Conservation (phyloP, 768 basidiomycete species). For the Peribolospora baueri region DNA sequence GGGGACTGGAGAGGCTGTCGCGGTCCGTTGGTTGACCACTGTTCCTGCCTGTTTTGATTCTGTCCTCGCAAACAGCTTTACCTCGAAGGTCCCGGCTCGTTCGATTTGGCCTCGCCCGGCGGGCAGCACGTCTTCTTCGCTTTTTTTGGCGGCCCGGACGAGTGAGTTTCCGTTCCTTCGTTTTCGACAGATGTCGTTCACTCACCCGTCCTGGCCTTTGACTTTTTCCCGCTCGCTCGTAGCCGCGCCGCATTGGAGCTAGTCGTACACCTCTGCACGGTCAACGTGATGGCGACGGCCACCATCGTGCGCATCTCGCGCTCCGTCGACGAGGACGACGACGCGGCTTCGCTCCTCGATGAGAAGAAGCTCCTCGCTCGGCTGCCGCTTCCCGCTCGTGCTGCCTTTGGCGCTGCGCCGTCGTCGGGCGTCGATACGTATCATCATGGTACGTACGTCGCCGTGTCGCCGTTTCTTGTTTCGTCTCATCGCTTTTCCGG, state of each 20-base stretch:
- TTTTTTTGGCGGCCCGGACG: constrained; percentile 87
- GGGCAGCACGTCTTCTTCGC: constrained; percentile 53
- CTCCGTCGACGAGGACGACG: neutral
- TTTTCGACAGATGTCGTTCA: too few species aligned
- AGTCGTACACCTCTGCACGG: constrained; percentile 53
- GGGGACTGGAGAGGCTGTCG: constrained; percentile 43
- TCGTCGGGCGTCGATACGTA: constrained; percentile 1
- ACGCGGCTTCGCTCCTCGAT: neutral
- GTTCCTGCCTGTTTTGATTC: neutral
- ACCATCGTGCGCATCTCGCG: constrained; percentile 39
- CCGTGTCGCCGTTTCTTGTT: constrained; percentile 2
- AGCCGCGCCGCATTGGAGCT: constrained; percentile 49
- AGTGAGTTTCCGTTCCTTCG: constrained; percentile 15
- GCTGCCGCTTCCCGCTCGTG: neutral
- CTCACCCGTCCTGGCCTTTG: too few species aligned
- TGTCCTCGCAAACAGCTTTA: constrained; percentile 10
- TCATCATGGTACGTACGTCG: neutral
- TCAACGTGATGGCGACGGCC: constrained; percentile 39
- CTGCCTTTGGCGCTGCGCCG: neutral
- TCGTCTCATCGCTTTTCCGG: neutral
- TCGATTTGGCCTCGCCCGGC: neutral
- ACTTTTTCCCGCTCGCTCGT: too few species aligned
- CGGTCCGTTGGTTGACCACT: neutral
- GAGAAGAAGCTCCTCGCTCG: constrained; percentile 2
- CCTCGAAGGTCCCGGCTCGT: constrained; percentile 11